phyloP scores from a whole-genome alignment of 2,329 filamentous ascomycete genomes.

The Ophiostoma sp. region DNA sequence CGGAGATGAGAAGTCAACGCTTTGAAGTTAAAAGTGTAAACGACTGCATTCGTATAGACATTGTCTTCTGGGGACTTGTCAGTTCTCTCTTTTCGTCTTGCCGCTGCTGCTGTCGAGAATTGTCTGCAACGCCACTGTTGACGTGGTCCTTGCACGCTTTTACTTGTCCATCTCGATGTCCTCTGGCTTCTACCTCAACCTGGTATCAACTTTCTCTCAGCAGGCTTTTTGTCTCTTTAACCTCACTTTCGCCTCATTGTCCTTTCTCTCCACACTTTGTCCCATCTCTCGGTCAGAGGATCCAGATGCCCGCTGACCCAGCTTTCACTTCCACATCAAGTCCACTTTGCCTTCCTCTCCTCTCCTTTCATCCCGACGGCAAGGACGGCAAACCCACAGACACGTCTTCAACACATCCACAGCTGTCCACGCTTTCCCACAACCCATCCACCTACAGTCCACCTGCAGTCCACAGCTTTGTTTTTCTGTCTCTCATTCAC shows the following conservation, averaged over 20 bases:
- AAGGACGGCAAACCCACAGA: neutral
- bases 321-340: neutral
- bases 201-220: neutral
- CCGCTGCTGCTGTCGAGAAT: neutral
- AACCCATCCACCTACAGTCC: neutral
- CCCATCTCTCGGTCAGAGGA: neutral
- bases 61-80: neutral
- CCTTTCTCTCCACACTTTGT: neutral
- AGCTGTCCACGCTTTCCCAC: neutral
- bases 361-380: constrained; percentile 17
- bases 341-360: neutral
- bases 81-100: neutral
- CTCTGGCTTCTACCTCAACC: neutral
- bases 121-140: neutral
- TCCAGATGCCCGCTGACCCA: neutral
- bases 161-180: neutral
- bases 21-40: neutral
- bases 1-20: neutral
- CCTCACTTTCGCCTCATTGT: neutral
- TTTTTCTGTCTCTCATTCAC: neutral
- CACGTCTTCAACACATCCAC: neutral
- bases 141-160: neutral
- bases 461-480: neutral
- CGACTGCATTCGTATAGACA: neutral
- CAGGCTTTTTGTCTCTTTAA: neutral